phyloP scores from a whole-genome alignment of 1,139 yeast species.

The Suhomyces bokatorum region DNA sequence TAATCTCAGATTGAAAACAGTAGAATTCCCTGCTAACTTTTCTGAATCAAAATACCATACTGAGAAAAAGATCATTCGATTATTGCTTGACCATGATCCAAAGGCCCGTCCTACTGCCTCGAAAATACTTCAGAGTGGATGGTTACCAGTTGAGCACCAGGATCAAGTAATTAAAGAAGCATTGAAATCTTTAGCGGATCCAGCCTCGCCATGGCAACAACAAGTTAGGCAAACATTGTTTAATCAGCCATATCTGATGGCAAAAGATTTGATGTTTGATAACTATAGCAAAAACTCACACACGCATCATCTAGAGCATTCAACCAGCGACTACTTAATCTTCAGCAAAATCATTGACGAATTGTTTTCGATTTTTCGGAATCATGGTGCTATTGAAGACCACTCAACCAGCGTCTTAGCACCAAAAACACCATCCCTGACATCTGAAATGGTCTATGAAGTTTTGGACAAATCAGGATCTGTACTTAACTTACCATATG shows the following conservation, averaged over 20 bases:
- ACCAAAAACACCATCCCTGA: constrained; percentile 77
- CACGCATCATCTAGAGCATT: constrained; percentile 24
- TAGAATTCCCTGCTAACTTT: constrained; percentile 71
- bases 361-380: constrained; percentile 59
- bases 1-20: constrained; percentile 54
- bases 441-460: constrained; percentile 66
- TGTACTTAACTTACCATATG: constrained; percentile 85
- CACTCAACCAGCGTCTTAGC: constrained; percentile 55
- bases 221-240: constrained; percentile 87
- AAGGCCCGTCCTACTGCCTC: constrained; percentile 73
- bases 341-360: constrained; percentile 55
- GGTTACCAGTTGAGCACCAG: constrained; percentile 84
- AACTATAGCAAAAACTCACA: constrained; percentile 30
- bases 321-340: constrained; percentile 40
- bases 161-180: constrained; percentile 91
- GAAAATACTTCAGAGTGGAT: constrained; percentile 72
- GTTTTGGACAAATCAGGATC: constrained; percentile 84
- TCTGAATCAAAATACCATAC: constrained; percentile 47
- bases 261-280: constrained; percentile 81
- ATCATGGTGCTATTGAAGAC: constrained; percentile 86
- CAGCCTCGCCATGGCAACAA: constrained; percentile 91
- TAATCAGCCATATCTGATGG: constrained; percentile 77
- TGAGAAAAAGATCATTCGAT: constrained; percentile 65
- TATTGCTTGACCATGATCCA: constrained; percentile 78
- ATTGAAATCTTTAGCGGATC: constrained; percentile 77